These are phyloP conservation scores for Breviolum minutum DNA, from an alignment of 73 alveolate species.

Conservation along the genomic window DNA sequence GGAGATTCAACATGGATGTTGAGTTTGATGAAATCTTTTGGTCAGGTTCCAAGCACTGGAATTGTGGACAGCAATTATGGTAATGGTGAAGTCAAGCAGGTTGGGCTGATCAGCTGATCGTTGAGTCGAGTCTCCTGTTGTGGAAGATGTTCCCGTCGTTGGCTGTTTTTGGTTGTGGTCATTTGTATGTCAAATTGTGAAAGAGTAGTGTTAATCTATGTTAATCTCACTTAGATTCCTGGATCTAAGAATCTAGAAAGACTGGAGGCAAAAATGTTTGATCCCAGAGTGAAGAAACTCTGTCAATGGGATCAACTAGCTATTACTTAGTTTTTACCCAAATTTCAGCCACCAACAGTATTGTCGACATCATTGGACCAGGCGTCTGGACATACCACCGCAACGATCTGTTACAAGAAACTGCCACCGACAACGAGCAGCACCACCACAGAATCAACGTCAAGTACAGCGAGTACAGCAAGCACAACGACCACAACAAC, in stretches of 20 bases:
- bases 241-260: not conserved
- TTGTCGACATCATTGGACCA: not conserved
- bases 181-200: no score
- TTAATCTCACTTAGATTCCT: no score
- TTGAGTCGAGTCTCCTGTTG: not conserved
- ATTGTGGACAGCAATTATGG: conserved; percentile 23
- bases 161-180: not conserved
- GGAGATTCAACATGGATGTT: no score
- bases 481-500: conserved; percentile 13
- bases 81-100: conserved; percentile 52
- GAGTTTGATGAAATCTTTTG: not conserved
- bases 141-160: no score
- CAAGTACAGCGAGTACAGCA: not conserved
- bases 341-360: no score
- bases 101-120: not conserved
- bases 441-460: not conserved
- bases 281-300: not conserved
- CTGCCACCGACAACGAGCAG: conserved; percentile 66
- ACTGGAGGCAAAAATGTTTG: not conserved
- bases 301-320: no score
- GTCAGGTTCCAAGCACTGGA: conserved; percentile 59
- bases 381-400: conserved; percentile 64
- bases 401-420: conserved; percentile 39
- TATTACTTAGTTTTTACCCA: no score
- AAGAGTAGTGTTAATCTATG: no score